Evolutionary conservation across 805 yeast species (phyloP).

Genomic region (Yarrowia sp.): DNA sequence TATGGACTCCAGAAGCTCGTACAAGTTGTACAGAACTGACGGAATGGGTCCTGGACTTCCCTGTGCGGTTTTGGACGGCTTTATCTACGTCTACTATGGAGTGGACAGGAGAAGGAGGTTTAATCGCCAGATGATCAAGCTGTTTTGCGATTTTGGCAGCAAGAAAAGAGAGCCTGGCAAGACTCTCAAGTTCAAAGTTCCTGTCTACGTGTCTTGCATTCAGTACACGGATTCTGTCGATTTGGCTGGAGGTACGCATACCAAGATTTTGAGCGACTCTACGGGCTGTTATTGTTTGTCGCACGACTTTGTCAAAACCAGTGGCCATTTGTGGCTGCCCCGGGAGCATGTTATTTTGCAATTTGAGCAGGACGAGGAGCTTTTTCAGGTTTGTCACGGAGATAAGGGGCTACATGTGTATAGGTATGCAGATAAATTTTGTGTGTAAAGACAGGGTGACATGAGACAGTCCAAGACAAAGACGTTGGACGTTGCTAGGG

Average conservation of each 20-base stretch:
- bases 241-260: constrained; percentile 15
- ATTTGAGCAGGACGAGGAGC: constrained; percentile 5
- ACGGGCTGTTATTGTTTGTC: background rate
- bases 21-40: constrained; percentile 1
- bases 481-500: background rate
- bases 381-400: background rate
- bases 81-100: constrained; percentile 8
- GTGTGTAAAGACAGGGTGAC: no score
- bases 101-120: background rate
- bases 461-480: no score
- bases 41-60: constrained; percentile 14
- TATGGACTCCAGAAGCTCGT: background rate
- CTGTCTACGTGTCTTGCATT: constrained; percentile 1
- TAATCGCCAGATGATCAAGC: constrained; percentile 9
- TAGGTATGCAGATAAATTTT: background rate
- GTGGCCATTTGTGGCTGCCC: constrained; percentile 3
- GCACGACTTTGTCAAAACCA: background rate
- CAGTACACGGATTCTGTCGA: constrained; percentile 12
- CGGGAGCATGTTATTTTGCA: background rate
- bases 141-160: constrained; percentile 17
- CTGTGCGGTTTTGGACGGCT: constrained; percentile 6
- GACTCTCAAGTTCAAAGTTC: background rate
- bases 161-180: constrained; percentile 1
- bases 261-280: background rate
- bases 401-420: background rate